phyloP scores from a whole-genome alignment of 1,139 yeast genomes.

The Pichia sp. region DNA sequence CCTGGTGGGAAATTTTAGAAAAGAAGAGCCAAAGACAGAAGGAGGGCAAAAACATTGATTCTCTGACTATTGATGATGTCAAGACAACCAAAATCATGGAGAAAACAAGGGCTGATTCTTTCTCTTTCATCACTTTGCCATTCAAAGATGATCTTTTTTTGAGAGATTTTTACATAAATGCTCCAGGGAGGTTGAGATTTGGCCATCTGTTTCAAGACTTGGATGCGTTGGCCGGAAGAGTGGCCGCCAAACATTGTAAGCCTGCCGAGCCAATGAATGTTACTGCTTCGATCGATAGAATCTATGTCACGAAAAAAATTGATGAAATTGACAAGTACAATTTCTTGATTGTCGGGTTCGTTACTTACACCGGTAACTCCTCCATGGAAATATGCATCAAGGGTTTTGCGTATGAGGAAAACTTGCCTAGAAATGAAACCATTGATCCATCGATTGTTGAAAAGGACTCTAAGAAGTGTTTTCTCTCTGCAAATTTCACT shows the following conservation, averaged over 20 bases:
- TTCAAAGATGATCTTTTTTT: slow-evolving; percentile 80
- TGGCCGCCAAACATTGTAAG: slow-evolving; percentile 79
- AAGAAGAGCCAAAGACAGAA: slow-evolving; percentile 67
- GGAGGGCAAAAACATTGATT: slow-evolving; percentile 68
- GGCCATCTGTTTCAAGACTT: slow-evolving; percentile 91
- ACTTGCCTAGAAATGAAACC: slow-evolving; percentile 34
- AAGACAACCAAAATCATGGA: slow-evolving; percentile 69
- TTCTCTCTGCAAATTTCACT: slow-evolving; percentile 85
- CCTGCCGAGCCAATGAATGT: slow-evolving; percentile 93
- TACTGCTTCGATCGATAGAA: slow-evolving; percentile 90
- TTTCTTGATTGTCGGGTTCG: slow-evolving; percentile 79
- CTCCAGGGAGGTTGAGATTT: slow-evolving; percentile 81
- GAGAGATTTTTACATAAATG: slow-evolving; percentile 82
- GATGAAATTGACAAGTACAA: slow-evolving; percentile 75
- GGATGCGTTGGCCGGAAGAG: slow-evolving; percentile 85
- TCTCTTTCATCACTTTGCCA: slow-evolving; percentile 68
- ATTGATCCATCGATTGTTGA: slow-evolving; percentile 38
- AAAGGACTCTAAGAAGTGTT: slow-evolving; percentile 36
- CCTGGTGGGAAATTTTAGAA: slow-evolving; percentile 82
- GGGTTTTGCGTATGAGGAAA: slow-evolving; percentile 69
- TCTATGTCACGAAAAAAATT: slow-evolving; percentile 79
- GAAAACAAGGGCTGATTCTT: slow-evolving; percentile 71
- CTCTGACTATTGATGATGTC: slow-evolving; percentile 68
- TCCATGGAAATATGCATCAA: slow-evolving; percentile 93
- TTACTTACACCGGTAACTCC: slow-evolving; percentile 90